Conservation (phyloP, 169 alveolate genomes). For the Babesia gibsoni region DNA sequence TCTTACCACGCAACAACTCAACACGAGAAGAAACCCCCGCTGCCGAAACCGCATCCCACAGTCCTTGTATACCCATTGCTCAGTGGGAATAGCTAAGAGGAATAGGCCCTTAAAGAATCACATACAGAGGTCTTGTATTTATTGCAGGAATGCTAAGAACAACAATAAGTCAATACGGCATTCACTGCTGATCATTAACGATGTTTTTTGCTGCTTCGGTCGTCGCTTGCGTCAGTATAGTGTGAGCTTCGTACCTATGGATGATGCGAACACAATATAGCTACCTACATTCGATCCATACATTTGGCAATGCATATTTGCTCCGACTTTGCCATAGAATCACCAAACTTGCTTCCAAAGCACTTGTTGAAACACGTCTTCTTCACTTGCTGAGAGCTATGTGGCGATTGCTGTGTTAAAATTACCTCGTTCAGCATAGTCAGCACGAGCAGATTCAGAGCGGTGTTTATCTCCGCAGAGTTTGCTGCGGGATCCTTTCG, state of each 20-base stretch:
- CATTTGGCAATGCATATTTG: slow-evolving; percentile 85
- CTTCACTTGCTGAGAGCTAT: slow-evolving; percentile 72
- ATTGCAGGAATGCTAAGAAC: no score
- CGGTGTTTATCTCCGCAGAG: slow-evolving; percentile 51
- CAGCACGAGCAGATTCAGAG: slow-evolving; percentile 58
- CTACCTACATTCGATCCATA: slow-evolving; percentile 85
- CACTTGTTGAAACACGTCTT: slow-evolving; percentile 86
- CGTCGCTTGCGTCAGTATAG: slow-evolving; percentile 81
- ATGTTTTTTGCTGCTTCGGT: slow-evolving; percentile 77
- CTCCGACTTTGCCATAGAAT: slow-evolving; percentile 74
- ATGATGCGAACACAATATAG: background rate
- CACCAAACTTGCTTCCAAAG: slow-evolving; percentile 76
- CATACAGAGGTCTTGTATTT: no score
- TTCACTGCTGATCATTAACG: slow-evolving; percentile 19
- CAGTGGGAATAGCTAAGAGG: background rate
- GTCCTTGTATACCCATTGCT: slow-evolving; percentile 54
- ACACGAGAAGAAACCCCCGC: slow-evolving; percentile 55
- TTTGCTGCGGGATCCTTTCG: slow-evolving; percentile 13
- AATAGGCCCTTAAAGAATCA: background rate
- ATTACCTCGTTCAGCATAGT: slow-evolving; percentile 66
- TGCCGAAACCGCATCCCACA: slow-evolving; percentile 66
- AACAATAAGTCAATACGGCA: no score
- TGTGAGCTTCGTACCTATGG: slow-evolving; percentile 84
- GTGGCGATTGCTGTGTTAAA: background rate
- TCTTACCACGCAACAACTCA: slow-evolving; percentile 51